Base-by-base conservation (phyloP, 176 grass and related monocot genomes). In the Cenchrus americanus region DNA sequence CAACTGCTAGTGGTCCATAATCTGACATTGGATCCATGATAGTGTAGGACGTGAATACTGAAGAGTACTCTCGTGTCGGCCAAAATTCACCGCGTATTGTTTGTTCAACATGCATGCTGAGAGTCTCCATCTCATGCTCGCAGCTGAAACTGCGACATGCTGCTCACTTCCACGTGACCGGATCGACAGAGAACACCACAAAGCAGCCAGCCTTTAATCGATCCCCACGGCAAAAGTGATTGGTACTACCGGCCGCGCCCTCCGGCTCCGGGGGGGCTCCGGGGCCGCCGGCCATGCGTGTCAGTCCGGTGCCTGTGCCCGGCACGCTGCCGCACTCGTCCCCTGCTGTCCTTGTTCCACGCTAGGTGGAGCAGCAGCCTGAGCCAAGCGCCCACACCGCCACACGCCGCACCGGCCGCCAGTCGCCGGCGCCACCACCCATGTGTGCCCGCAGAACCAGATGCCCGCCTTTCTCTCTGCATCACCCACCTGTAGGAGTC, bases 141-240 rank as follows among this genome's bases (percentile, higher is more conserved):
- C 43, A 44, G 43, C 43, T 7, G 8, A 9, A 44, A 44, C 41
- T 24, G 43, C 13, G 14, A 40, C 0, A 0, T n/a, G 66, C 66
- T 69, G 66, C 13, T 58, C 53, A n/a, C 30, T 23, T 23, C 62
- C 58, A 86, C 68, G 70, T 73, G 84, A 58, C 8, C 0, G 14
- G 4, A n/a, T n/a, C n/a, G n/a, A 87, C 78, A 69, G 27, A 42
- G 13, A 40, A 10, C 71, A 40, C 49, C 50, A 0, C 6, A 82
- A 82, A 81, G 71, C 24, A 70, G 64, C 0, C 52, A 13, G 0
- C 15, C 83, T 85, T 68, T 24, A 24, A 61, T 24, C 69, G 62
- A 76, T 40, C 51, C 52, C 78, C 47, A 49, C 51, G 41, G 1
- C 27, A 69, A 87, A 87, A 70, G 79, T 13, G 79, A 82, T 69